These are phyloP conservation scores for Zygotorulaspora florentina DNA, from an alignment of 805 yeast species.

Conservation along the genomic window DNA sequence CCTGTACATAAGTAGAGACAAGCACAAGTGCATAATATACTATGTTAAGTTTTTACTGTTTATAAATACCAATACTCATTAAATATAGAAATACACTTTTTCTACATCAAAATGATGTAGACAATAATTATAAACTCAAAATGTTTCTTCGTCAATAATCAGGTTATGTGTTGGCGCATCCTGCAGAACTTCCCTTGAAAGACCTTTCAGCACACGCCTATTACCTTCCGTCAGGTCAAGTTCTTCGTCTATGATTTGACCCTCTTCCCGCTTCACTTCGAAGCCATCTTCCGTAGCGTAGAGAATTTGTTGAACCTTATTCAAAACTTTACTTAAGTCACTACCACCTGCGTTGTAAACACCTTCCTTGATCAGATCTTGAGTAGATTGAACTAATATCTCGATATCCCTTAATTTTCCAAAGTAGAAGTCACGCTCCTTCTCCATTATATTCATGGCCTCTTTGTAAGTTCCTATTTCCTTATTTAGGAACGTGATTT, in stretches of 20 bases:
- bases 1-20: slow-evolving; percentile 2
- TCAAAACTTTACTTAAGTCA: slow-evolving; percentile 42
- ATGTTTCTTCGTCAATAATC: slow-evolving; percentile 36
- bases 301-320: slow-evolving; percentile 68
- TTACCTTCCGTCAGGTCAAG: slow-evolving; percentile 1
- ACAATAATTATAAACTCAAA: slow-evolving; percentile 11
- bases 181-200: slow-evolving; percentile 3
- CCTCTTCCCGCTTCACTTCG: slow-evolving; percentile 45
- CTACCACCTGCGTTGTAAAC: slow-evolving; percentile 32
- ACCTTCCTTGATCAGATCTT: slow-evolving; percentile 47
- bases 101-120: neutral
- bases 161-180: slow-evolving; percentile 24
- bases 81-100: neutral
- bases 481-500: slow-evolving; percentile 34
- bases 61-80: neutral
- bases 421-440: slow-evolving; percentile 88
- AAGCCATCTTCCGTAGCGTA: slow-evolving; percentile 85
- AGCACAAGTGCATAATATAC: neutral
- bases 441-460: slow-evolving; percentile 62
- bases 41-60: neutral
- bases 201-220: neutral
- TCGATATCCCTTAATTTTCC: slow-evolving; percentile 87
- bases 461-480: slow-evolving; percentile 56
- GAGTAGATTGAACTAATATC: slow-evolving; percentile 62
- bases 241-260: slow-evolving; percentile 1